These are phyloP conservation scores for Penicillium dipodomyicola DNA, from an alignment of 495 filamentous ascomycete genomes.

Conservation along the genomic window DNA sequence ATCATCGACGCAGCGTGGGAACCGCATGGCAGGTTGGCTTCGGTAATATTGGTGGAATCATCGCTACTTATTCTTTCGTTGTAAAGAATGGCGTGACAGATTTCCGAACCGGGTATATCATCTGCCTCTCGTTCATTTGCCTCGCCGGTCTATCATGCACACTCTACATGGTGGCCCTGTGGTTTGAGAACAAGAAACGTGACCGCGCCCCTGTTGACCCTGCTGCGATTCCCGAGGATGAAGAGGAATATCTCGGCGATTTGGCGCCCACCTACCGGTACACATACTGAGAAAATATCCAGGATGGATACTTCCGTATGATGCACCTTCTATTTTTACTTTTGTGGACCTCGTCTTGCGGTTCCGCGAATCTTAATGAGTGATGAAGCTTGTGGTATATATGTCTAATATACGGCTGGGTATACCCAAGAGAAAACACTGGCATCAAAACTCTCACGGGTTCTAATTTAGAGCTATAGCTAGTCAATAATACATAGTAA, in stretches of 20 bases:
- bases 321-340: neutral
- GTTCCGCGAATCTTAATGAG: neutral
- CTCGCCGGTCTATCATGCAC: conserved; percentile 60
- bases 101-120: conserved; percentile 73
- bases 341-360: neutral
- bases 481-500: neutral
- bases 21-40: conserved; percentile 88
- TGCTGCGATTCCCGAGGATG: conserved; percentile 23
- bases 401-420: neutral
- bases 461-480: neutral
- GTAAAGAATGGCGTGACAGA: conserved; percentile 60
- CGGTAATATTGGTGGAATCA: conserved; percentile 91
- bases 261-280: conserved; percentile 44
- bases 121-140: conserved; percentile 72
- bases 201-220: conserved; percentile 34
- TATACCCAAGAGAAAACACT: neutral
- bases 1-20: conserved; percentile 79
- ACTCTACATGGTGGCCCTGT: conserved; percentile 59
- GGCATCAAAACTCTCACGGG: neutral
- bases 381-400: neutral
- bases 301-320: neutral
- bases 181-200: conserved; percentile 64
- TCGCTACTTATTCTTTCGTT: conserved; percentile 81
- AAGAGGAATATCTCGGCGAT: conserved; percentile 39
- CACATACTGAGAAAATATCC: conserved; percentile 27